phyloP scores from a whole-genome alignment of 768 basidiomycete genomes.

The Amanita inopinata region DNA sequence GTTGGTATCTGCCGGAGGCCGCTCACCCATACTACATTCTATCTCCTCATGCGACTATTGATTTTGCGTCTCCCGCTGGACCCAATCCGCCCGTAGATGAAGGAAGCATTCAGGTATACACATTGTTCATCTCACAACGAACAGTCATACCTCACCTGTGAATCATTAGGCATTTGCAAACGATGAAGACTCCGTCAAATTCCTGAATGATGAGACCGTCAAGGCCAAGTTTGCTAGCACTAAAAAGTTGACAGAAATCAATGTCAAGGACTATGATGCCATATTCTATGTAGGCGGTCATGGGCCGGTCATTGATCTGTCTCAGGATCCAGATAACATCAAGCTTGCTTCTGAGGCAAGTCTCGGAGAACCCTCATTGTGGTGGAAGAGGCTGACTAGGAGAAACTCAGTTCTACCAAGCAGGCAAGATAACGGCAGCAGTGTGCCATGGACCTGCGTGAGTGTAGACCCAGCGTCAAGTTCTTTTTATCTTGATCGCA shows the following conservation, averaged over 20 bases:
- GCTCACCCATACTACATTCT: conserved; percentile 64
- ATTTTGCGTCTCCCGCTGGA: conserved; percentile 52
- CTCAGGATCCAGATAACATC: conserved; percentile 5
- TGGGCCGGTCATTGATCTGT: conserved; percentile 60
- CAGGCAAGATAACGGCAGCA: conserved; percentile 56
- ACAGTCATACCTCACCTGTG: neutral
- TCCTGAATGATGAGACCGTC: conserved; percentile 47
- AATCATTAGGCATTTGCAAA: conserved; percentile 25
- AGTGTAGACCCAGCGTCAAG: conserved; percentile 15
- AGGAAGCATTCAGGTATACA: conserved; percentile 36
- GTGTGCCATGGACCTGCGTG: conserved; percentile 79
- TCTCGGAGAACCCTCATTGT: neutral
- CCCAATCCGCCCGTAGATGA: conserved; percentile 66
- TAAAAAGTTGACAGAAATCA: conserved; percentile 52
- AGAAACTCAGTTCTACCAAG: conserved; percentile 48
- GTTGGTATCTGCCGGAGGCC: conserved; percentile 73
- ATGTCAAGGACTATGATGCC: conserved; percentile 53
- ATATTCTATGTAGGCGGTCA: conserved; percentile 78
- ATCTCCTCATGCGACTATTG: conserved; percentile 38
- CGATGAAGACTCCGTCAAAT: conserved; percentile 46
- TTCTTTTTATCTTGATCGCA: conserved; percentile 1
- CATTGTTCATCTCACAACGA: too few species aligned
- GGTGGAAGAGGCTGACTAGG: neutral
- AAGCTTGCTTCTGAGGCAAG: conserved; percentile 25
- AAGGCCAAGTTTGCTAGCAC: conserved; percentile 43